Percentiles rank a stretch among this genome's conserved stretches.
These are phyloP conservation scores for Trichoderma gracile DNA, from an alignment of 2,329 filamentous ascomycete genomes.

Conservation along the genomic window DNA sequence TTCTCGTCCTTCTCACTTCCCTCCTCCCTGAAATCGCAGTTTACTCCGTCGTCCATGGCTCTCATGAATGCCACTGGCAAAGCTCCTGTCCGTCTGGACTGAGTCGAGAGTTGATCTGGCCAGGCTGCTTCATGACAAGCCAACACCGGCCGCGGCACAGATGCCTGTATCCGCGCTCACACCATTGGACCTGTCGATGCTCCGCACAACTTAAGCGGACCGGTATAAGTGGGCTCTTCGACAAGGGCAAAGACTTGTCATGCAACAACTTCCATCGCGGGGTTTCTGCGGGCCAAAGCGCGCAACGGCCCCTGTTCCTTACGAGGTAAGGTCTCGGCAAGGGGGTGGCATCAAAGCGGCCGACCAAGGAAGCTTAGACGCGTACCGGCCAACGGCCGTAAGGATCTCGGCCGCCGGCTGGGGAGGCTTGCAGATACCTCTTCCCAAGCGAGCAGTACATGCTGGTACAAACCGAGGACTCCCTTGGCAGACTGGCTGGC, in stretches of 20 bases:
- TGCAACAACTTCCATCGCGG: conserved; percentile 22
- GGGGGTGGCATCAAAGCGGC: conserved; percentile 8
- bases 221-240: neutral
- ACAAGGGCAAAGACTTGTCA: conserved; percentile 6
- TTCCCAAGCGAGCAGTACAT: conserved; percentile 8
- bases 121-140: conserved; percentile 8
- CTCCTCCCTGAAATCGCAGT: neutral
- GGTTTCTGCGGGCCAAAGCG: conserved; percentile 22
- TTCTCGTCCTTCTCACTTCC: neutral
- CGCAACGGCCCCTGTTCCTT: conserved; percentile 23
- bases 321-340: conserved; percentile 19
- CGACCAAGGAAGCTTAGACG: conserved; percentile 16
- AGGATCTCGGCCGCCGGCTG: conserved; percentile 37
- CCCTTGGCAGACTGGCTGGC: neutral
- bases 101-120: neutral
- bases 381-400: conserved; percentile 34
- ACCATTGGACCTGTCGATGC: neutral
- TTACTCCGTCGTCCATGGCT: neutral
- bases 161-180: conserved; percentile 20
- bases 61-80: neutral
- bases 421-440: neutral
- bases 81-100: neutral
- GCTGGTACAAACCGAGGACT: neutral
- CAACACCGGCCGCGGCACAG: conserved; percentile 18
- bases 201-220: conserved; percentile 6